Evolutionary conservation across 441 rosid species (phyloP).

Genomic region (Euphorbia schlechtendalii): DNA sequence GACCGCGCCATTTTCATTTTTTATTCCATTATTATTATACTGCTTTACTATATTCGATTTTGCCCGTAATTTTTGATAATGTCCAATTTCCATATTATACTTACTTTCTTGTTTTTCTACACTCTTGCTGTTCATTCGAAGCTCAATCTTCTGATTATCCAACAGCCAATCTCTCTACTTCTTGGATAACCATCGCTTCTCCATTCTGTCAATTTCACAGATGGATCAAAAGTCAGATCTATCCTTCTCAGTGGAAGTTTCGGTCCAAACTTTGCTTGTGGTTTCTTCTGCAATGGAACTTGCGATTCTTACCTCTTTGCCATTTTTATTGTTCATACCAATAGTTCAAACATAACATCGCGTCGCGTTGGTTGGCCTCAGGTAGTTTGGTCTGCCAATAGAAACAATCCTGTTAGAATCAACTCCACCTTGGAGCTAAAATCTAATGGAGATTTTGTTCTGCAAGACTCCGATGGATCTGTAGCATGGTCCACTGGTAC

Average conservation of each 20-base stretch:
- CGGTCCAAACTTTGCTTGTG: slow-evolving; percentile 24
- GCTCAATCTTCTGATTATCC: slow-evolving; percentile 7
- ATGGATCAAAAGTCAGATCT: slow-evolving; percentile 22
- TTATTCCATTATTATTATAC: too few species aligned
- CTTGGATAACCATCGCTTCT: slow-evolving; percentile 21
- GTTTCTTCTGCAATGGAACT: slow-evolving; percentile 21
- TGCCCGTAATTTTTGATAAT: not conserved
- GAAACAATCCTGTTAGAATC: too few species aligned
- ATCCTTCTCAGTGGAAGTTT: slow-evolving; percentile 24
- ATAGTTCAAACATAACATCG: not conserved
- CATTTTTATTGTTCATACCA: slow-evolving; percentile 17
- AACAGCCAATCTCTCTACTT: slow-evolving; percentile 12
- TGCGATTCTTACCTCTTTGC: slow-evolving; percentile 19
- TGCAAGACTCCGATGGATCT: slow-evolving; percentile 15
- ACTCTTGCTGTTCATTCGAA: not conserved
- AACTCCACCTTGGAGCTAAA: slow-evolving; percentile 14
- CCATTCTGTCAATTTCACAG: slow-evolving; percentile 5
- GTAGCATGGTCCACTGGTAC: too few species aligned
- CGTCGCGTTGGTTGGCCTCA: slow-evolving; percentile 11
- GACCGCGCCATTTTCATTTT: too few species aligned
- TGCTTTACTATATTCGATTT: too few species aligned
- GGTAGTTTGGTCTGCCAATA: slow-evolving; percentile 19
- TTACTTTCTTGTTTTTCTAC: not conserved
- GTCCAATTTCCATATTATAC: not conserved
- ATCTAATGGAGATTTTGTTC: slow-evolving; percentile 11